A percentile compares a stretch with the other conserved stretches of the same genome.
Conservation (phyloP, 441 rosid species). For the Gossypium armourianum region DNA sequence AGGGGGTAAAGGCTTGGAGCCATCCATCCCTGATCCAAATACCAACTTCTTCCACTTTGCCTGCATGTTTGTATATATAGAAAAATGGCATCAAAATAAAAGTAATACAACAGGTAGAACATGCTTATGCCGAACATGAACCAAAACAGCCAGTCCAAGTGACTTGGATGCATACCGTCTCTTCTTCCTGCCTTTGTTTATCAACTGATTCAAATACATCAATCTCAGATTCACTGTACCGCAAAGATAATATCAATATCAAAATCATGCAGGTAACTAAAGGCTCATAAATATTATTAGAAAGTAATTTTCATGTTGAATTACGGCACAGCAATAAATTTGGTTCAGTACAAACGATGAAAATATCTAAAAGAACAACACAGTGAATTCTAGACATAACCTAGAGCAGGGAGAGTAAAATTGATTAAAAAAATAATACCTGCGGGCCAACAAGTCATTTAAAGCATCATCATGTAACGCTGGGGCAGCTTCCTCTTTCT, state of each 20-base stretch:
- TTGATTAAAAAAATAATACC: constrained; percentile 30
- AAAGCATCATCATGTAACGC: constrained; percentile 76
- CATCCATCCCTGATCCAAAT: constrained; percentile 33
- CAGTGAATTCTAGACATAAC: not conserved
- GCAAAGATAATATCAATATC: not conserved
- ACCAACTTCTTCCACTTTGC: constrained; percentile 61
- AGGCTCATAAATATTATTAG: not conserved
- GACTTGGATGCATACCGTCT: constrained; percentile 39
- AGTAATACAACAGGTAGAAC: constrained; percentile 7
- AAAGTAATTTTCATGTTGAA: not conserved
- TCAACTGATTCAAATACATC: constrained; percentile 80
- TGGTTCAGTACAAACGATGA: not conserved
- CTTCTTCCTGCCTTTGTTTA: constrained; percentile 55
- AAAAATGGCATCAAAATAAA: constrained; percentile 7
- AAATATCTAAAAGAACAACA: not conserved
- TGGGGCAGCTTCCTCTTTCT: constrained; percentile 84
- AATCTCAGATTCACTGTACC: constrained; percentile 71
- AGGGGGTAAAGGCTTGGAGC: constrained; percentile 37
- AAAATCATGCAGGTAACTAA: not conserved
- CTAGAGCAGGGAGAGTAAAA: not conserved
- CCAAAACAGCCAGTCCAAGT: not conserved
- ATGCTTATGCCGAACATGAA: constrained; percentile 5
- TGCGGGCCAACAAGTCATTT: constrained; percentile 78
- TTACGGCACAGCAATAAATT: not conserved
- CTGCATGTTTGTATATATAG: constrained; percentile 28